phyloP scores from a whole-genome alignment of 192 early-diverging fungal species.

The Gryganskiella cystojenkinii region DNA sequence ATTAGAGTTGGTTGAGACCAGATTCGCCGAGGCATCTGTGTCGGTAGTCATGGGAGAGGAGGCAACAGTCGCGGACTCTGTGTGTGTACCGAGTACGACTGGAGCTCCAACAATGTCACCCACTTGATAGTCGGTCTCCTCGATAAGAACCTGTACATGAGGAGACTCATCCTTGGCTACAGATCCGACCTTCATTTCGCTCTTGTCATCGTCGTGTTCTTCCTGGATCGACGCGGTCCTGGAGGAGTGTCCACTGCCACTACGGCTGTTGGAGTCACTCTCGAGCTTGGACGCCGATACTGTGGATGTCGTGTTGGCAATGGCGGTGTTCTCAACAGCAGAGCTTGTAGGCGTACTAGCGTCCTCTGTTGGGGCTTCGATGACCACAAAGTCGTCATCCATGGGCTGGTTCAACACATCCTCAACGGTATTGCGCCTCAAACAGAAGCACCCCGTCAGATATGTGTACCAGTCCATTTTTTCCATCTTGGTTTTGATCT shows the following conservation, averaged over 20 bases:
- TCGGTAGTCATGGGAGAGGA: no score
- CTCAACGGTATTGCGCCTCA: slow-evolving; percentile 19
- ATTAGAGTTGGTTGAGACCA: no score
- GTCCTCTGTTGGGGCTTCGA: neutral
- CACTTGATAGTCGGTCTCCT: slow-evolving; percentile 5
- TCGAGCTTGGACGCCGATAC: neutral
- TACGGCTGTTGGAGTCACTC: neutral
- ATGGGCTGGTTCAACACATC: slow-evolving; percentile 19
- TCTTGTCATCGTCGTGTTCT: neutral
- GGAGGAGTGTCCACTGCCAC: slow-evolving; percentile 4
- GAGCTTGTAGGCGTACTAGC: no score
- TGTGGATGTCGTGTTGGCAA: neutral
- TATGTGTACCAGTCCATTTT: slow-evolving; percentile 21
- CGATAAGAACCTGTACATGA: neutral
- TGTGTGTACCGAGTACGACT: neutral
- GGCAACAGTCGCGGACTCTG: neutral
- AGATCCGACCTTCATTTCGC: neutral
- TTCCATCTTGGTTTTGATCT: neutral
- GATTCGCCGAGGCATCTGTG: no score
- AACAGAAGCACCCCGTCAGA: slow-evolving; percentile 24
- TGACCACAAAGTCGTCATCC: neutral
- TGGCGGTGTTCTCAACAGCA: no score
- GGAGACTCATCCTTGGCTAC: no score
- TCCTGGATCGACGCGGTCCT: neutral
- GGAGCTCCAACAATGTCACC: neutral